A percentile compares a stretch with the other conserved stretches of the same genome.
These are phyloP conservation scores for Termitomyces sp. DNA, from an alignment of 768 basidiomycete genomes.

Conservation along the genomic window DNA sequence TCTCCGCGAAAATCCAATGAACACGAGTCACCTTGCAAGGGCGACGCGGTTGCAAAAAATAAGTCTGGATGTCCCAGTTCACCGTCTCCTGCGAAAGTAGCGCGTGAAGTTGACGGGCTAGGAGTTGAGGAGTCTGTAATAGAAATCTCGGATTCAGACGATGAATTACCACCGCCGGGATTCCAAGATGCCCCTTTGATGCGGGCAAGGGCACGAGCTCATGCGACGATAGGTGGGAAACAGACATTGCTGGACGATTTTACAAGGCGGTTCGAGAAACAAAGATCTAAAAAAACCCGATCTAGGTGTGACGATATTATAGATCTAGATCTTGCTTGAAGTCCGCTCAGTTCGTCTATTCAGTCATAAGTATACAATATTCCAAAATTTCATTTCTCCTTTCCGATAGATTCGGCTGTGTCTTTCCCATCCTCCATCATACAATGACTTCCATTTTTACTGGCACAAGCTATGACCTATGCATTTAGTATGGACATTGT, in stretches of 20 bases:
- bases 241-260: conserved; percentile 5
- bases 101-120: neutral
- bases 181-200: conserved; percentile 6
- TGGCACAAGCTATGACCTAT: no score
- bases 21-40: conserved; percentile 12
- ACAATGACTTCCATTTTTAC: no score
- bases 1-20: conserved; percentile 16
- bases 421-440: no score
- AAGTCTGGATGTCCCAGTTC: neutral
- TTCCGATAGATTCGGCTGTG: no score
- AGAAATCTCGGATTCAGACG: conserved; percentile 34
- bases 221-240: neutral
- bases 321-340: conserved; percentile 16
- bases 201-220: conserved; percentile 10
- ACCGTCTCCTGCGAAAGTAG: conserved; percentile 4
- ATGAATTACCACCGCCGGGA: neutral
- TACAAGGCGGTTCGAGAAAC: neutral
- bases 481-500: no score
- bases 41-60: neutral
- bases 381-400: no score
- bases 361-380: no score
- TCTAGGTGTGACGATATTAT: conserved; percentile 7
- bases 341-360: no score
- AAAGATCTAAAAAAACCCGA: neutral
- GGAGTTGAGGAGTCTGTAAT: conserved; percentile 17